Evolutionary conservation across 495 filamentous ascomycete genomes (phyloP).

Genomic region (Talaromyces trachyspermus): DNA sequence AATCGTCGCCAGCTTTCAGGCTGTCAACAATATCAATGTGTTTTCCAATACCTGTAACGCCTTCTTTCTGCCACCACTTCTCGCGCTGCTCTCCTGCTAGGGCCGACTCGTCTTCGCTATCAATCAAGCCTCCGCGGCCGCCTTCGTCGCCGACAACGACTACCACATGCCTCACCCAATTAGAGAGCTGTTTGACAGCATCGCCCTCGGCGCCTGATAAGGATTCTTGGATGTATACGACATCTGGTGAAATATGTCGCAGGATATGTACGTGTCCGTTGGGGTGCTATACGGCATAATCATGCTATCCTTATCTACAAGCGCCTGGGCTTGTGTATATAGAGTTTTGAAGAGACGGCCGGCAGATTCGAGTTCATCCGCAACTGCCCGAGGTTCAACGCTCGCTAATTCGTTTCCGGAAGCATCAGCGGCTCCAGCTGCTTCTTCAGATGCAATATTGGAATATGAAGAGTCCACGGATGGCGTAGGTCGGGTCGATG

Average conservation of each 20-base stretch:
- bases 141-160: conserved; percentile 80
- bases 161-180: conserved; percentile 78
- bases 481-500: conserved; percentile 37
- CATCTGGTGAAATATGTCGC: conserved; percentile 70
- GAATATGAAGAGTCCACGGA: conserved; percentile 83
- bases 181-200: conserved; percentile 60
- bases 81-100: conserved; percentile 48
- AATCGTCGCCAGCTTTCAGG: conserved; percentile 71
- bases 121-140: conserved; percentile 76
- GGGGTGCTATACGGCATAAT: conserved; percentile 80
- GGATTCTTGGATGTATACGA: conserved; percentile 79
- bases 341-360: conserved; percentile 62
- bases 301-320: conserved; percentile 77
- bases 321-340: conserved; percentile 62
- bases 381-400: conserved; percentile 36
- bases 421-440: conserved; percentile 59
- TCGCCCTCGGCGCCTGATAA: conserved; percentile 65
- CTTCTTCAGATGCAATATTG: conserved; percentile 72
- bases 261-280: conserved; percentile 76
- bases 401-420: conserved; percentile 43
- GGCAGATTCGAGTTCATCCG: conserved; percentile 27
- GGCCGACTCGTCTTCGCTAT: conserved; percentile 75
- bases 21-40: conserved; percentile 82
- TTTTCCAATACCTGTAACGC: conserved; percentile 75
- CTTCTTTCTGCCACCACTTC: conserved; percentile 78